Percentiles rank a stretch among this genome's conserved stretches.
Evolutionary conservation across 1,139 yeast species (phyloP).

Genomic region (Saccharomyces uvarum): DNA sequence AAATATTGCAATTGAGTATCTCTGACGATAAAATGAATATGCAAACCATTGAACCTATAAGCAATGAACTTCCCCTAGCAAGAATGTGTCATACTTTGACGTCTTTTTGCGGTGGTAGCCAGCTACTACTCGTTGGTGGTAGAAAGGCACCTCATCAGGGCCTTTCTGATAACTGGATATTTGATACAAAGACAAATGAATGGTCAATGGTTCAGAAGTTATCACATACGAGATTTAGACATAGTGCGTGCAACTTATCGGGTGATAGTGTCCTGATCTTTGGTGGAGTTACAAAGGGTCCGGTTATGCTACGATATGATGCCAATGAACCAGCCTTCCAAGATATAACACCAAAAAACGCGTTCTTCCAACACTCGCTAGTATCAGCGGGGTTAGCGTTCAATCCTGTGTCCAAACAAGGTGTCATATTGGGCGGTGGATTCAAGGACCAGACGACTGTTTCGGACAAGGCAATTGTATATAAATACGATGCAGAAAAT

Average conservation of each 20-base stretch:
- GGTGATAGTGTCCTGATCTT: conserved; percentile 39
- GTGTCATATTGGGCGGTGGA: conserved; percentile 22
- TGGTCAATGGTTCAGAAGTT: conserved; percentile 38
- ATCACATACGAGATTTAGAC: conserved; percentile 48
- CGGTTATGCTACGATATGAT: conserved; percentile 22
- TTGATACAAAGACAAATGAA: conserved; percentile 8
- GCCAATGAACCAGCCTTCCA: neutral
- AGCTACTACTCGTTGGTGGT: conserved; percentile 55
- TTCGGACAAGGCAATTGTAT: conserved; percentile 19
- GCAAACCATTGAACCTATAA: conserved; percentile 2
- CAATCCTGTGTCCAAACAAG: conserved; percentile 7
- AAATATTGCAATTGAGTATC: conserved; percentile 14
- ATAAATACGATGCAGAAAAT: conserved; percentile 7
- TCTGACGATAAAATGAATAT: conserved; percentile 7
- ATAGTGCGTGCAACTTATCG: conserved; percentile 37
- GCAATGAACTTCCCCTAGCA: conserved; percentile 27
- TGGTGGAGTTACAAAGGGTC: conserved; percentile 41
- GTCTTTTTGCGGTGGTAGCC: conserved; percentile 23
- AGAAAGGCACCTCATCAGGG: conserved; percentile 51
- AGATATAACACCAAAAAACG: neutral
- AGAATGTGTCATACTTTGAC: conserved; percentile 59
- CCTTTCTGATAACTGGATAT: conserved; percentile 39
- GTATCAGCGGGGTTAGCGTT: conserved; percentile 14
- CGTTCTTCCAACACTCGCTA: neutral
- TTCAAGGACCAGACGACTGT: conserved; percentile 19